Evolutionary conservation across 768 basidiomycete species (phyloP).

Genomic region (Cubamyces sp.): DNA sequence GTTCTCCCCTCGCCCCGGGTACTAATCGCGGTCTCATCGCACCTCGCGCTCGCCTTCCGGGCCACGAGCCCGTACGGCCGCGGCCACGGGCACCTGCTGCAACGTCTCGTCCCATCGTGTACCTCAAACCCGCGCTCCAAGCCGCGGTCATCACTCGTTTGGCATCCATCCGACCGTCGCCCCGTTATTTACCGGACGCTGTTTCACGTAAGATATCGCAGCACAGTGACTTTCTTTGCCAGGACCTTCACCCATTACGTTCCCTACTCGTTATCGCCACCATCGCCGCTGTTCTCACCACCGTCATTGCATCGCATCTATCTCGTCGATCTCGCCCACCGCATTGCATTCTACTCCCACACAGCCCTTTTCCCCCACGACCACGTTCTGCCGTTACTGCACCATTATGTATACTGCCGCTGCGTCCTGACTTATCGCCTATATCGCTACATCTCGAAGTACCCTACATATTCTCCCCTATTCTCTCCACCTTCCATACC

Average conservation of each 20-base stretch:
- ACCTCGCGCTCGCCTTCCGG: conserved; percentile 20
- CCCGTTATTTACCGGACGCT: conserved; percentile 22
- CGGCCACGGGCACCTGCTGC: not conserved
- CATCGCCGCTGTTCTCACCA: conserved; percentile 22
- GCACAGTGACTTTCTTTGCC: conserved; percentile 11
- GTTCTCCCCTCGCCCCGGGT: conserved; percentile 22
- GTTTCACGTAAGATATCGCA: conserved; percentile 20
- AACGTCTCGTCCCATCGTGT: conserved; percentile 7
- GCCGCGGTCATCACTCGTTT: conserved; percentile 12
- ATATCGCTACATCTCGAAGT: conserved; percentile 22
- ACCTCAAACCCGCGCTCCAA: conserved; percentile 1
- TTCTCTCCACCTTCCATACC: not conserved
- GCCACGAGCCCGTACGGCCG: conserved; percentile 11
- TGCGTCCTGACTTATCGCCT: conserved; percentile 22
- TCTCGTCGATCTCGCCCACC: conserved; percentile 12
- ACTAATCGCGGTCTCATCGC: conserved; percentile 26
- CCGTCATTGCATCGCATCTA: conserved; percentile 24
- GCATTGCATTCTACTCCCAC: conserved; percentile 13
- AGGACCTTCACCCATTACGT: conserved; percentile 19
- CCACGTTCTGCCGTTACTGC: conserved; percentile 15
- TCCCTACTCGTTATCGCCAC: conserved; percentile 22
- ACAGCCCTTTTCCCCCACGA: conserved; percentile 6
- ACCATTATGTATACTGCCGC: conserved; percentile 25
- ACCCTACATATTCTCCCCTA: conserved; percentile 14
- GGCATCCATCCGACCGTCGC: conserved; percentile 14